A percentile compares a stretch with the other conserved stretches of the same genome.
phyloP scores from a whole-genome alignment of 768 basidiomycete species.

The Psilocybe cyanescens region DNA sequence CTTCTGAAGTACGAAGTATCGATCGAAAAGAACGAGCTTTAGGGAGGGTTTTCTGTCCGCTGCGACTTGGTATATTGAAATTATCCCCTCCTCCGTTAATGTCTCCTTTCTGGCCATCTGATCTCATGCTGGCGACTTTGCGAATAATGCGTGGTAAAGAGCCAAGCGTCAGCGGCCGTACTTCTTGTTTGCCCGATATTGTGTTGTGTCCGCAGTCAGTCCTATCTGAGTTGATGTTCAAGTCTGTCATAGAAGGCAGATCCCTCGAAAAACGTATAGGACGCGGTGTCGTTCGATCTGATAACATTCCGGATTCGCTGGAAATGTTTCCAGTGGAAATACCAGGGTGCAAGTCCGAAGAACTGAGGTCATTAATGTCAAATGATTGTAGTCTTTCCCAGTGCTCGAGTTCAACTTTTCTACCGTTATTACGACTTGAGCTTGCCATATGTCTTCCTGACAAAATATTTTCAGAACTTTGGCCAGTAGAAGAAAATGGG shows the following conservation, averaged over 20 bases:
- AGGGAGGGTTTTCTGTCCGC: slow-evolving; percentile 24
- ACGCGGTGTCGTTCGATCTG: background rate
- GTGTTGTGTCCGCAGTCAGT: background rate
- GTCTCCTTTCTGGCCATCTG: slow-evolving; percentile 21
- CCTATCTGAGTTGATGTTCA: background rate
- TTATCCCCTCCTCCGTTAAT: background rate
- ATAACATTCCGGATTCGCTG: background rate
- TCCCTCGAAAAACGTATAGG: background rate
- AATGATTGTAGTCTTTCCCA: background rate
- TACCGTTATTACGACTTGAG: background rate
- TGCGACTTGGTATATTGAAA: background rate
- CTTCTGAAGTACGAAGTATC: slow-evolving; percentile 18
- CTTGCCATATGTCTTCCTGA: background rate
- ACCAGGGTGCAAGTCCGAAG: background rate
- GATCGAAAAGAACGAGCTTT: slow-evolving; percentile 32
- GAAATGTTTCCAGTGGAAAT: background rate
- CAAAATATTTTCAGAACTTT: background rate
- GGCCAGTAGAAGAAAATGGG: background rate
- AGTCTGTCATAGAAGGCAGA: no score
- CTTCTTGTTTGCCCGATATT: slow-evolving; percentile 4
- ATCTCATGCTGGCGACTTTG: slow-evolving; percentile 41
- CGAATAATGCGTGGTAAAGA: slow-evolving; percentile 36
- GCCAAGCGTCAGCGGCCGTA: background rate
- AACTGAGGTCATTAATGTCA: background rate
- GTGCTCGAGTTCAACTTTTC: background rate